A percentile compares a stretch with the other conserved stretches of the same genome.
Conservation (phyloP, 192 early-diverging fungal species). For the Coemansia sp. region DNA sequence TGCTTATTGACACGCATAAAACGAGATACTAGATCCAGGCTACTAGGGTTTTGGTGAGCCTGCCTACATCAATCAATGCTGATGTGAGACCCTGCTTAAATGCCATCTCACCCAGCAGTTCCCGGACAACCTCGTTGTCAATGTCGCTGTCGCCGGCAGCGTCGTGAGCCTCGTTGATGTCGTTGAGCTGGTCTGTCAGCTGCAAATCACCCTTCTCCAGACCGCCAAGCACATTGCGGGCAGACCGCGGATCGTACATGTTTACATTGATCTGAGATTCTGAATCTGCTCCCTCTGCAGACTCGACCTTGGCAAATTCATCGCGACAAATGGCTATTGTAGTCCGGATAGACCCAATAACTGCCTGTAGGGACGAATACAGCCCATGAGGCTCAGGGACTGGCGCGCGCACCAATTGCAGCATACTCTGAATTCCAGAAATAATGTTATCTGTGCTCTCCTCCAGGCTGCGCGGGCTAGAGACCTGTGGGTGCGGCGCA, state of each 20-base stretch:
- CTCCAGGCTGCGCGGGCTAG: slow-evolving; percentile 32
- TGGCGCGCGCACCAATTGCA: slow-evolving; percentile 39
- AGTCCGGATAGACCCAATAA: slow-evolving; percentile 31
- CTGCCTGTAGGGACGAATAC: slow-evolving; percentile 35
- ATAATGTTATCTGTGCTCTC: slow-evolving; percentile 52
- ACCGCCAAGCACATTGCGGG: slow-evolving; percentile 27
- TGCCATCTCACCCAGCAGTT: slow-evolving; percentile 60
- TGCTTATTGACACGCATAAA: slow-evolving; percentile 2
- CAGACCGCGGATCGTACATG: slow-evolving; percentile 28
- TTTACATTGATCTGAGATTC: slow-evolving; percentile 18
- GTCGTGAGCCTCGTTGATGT: slow-evolving; percentile 54
- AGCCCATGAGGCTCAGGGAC: slow-evolving; percentile 41
- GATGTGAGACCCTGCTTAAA: slow-evolving; percentile 83
- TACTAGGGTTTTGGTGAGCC: slow-evolving; percentile 82
- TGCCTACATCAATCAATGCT: slow-evolving; percentile 87
- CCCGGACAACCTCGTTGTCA: slow-evolving; percentile 54
- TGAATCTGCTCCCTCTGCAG: slow-evolving; percentile 3
- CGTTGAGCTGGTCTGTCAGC: slow-evolving; percentile 54
- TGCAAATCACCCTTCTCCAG: slow-evolving; percentile 51
- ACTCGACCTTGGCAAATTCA: slow-evolving; percentile 22
- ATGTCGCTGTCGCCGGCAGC: slow-evolving; percentile 47
- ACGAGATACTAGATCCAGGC: slow-evolving; percentile 62
- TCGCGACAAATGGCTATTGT: slow-evolving; percentile 37
- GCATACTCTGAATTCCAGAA: slow-evolving; percentile 49
- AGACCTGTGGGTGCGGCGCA: slow-evolving; percentile 24